phyloP scores from a whole-genome alignment of 257 asterid genomes.

The Solanum chmielewskii region DNA sequence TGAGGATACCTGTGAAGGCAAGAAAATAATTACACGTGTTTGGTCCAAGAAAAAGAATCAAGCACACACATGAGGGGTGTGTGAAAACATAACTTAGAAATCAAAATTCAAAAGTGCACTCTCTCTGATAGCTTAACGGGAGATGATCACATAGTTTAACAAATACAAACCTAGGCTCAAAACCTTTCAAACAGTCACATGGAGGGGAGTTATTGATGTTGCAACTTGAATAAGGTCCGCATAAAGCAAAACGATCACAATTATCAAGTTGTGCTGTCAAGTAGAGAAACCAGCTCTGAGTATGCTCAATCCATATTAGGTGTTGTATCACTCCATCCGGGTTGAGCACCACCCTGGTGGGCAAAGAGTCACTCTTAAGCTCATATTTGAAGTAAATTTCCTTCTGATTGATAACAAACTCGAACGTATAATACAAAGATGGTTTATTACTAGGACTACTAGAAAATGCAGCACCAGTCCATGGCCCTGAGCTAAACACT shows the following conservation, averaged over 20 bases:
- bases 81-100: not conserved
- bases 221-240: slow-evolving; percentile 20
- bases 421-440: not conserved
- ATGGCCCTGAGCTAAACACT: not conserved
- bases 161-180: slow-evolving; percentile 9
- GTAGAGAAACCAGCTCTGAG: slow-evolving; percentile 10
- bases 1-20: slow-evolving; percentile 1
- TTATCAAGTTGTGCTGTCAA: slow-evolving; percentile 8
- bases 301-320: slow-evolving; percentile 9
- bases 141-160: not conserved
- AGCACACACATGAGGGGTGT: not conserved
- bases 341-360: not conserved
- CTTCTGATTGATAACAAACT: not conserved
- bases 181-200: slow-evolving; percentile 16
- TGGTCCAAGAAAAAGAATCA: not conserved
- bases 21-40: not conserved
- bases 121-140: not conserved
- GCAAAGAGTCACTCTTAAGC: not conserved
- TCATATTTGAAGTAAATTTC: not conserved
- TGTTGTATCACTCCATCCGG: not conserved
- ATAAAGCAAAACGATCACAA: slow-evolving; percentile 13
- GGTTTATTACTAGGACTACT: not conserved
- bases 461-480: slow-evolving; percentile 1
- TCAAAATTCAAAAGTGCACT: slow-evolving; percentile 1
- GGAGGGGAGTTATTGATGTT: not conserved